Base-by-base conservation (phyloP, 495 filamentous ascomycete species). In the Copromyces sp. region DNA sequence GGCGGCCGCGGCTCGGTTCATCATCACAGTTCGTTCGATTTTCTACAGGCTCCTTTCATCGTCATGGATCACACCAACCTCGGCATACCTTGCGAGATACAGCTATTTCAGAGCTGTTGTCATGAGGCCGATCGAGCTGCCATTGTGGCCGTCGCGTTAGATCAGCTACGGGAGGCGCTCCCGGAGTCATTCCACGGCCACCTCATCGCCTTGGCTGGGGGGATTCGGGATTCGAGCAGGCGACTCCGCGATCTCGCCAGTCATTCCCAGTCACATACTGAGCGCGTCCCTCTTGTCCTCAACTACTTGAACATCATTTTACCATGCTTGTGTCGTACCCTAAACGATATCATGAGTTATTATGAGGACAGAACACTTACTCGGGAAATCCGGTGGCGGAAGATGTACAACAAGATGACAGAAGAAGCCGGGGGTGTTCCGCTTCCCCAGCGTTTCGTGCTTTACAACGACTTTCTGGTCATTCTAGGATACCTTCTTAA, bases 391-490 rank as follows among this genome's bases (percentile, higher is more conserved):
- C 79, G 85, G 47, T 88, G 86, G 86, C 82, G 81, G 39, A 82
- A 83, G 42, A 87, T 88, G 85, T 84, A 85, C 71, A 81, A 87
- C 80, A 83, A 82, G 69, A 83, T 86, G 81, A 83, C 82, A 1
- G 82, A 83, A 39, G 85, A 84, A 75, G 83, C 82, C 45, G 81
- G 78, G 3, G 84, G 84, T 4, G 79, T 87, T 40, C 81, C 82
- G 14, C 77, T 88, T 11, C 84, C 82, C 14, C 82, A 85, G 35
- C 81, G 86, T 47, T 87, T 88, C 69, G 80, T 83, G 35, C 82
- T 87, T 71, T 88, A 86, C 76, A 85, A 86, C 68, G 82, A 86
- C 69, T 85, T 86, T 71, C 80, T 89, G 35, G 77, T 80, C 16
- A 77, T 86, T 71, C 76, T 87, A 37, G 79, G 82, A 73, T 81